Evolutionary conservation across 768 basidiomycete genomes (phyloP).

Genomic region (Kwoniella dendrophila): DNA sequence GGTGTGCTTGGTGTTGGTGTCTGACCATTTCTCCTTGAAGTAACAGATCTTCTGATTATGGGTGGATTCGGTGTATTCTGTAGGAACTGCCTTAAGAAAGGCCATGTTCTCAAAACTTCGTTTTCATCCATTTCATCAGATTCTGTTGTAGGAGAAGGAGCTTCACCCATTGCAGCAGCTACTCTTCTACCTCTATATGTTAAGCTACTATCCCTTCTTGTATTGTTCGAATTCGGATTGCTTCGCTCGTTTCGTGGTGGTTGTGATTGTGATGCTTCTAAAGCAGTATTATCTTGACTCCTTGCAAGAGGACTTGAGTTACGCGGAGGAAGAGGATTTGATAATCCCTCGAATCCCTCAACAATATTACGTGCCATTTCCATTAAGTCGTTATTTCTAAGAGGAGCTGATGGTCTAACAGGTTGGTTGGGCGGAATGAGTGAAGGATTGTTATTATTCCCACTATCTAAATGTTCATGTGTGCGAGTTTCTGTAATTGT

Average conservation of each 20-base stretch:
- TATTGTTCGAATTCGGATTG: not conserved
- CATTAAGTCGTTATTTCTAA: slow-evolving; percentile 2
- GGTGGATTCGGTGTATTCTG: not conserved
- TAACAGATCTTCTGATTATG: not conserved
- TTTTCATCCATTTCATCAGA: not conserved
- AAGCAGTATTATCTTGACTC: not conserved
- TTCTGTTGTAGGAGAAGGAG: not conserved
- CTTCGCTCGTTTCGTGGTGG: no score
- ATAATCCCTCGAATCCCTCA: not conserved
- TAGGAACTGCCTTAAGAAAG: slow-evolving; percentile 8
- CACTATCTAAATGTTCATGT: not conserved
- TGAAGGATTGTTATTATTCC: not conserved
- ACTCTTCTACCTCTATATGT: slow-evolving; percentile 24
- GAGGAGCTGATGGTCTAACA: not conserved
- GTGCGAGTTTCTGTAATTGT: not conserved
- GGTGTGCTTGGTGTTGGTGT: not conserved
- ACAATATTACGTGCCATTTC: slow-evolving; percentile 11
- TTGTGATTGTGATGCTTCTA: not conserved
- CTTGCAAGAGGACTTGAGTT: not conserved
- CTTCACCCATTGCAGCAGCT: slow-evolving; percentile 17
- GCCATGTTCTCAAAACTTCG: slow-evolving; percentile 8
- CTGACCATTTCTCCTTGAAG: slow-evolving; percentile 3
- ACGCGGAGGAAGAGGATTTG: not conserved
- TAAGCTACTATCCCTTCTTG: slow-evolving; percentile 13
- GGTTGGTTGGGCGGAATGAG: slow-evolving; percentile 8